Evolutionary conservation across 2,329 filamentous ascomycete species (phyloP), one percentile per base, ranked within the genome.

Genomic region (Trichoderma sp.): DNA sequence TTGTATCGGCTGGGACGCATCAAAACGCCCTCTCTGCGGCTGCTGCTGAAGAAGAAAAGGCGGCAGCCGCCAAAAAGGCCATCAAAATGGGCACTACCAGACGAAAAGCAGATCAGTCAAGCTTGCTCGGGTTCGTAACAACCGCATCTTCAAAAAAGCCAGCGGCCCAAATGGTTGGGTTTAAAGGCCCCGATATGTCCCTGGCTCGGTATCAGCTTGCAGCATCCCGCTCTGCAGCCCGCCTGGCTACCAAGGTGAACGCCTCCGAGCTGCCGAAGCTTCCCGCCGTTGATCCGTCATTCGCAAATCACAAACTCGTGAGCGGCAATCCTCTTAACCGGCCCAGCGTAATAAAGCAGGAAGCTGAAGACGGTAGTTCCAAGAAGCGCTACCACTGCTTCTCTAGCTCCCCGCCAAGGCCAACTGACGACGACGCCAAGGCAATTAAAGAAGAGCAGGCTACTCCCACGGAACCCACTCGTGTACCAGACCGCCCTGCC

Each of bases 1-100:
- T 92, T 72, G 87, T 87, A n/a, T 87, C 87, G 11, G 88, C 89
- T 2, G 84, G 84, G 11, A 81, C 85, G 24, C 88, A 90, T 72
- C 84, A 84, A 64, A 78, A 80, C 2, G 79, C 76, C 10, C 75
- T 84, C 31, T 71, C 75, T 24, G 75, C 68, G 16, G 70, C 70
- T 29, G 61, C 61, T 13, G 61, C 49, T 31, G 55, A 67, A 21
- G 70, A 72, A 43, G 67, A 72, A 11, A 75, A 73, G 43, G 33
- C 59, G n/a, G 68, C 70, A 33, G 35, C 62, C n/a, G 65, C 70
- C n/a, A 74, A 72, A 60, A 74, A 74, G 60, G 29, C 52, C 1
- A 47, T 66, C 27, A 57, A 60, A 13, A 47, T 49, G 33, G 73
- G 75, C 24, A 78, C 76, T 4, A 77, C 72, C 31, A 78, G 77